phyloP scores from a whole-genome alignment of 371 early-diverging fungal species.

The Rhizomucor pusillus region DNA sequence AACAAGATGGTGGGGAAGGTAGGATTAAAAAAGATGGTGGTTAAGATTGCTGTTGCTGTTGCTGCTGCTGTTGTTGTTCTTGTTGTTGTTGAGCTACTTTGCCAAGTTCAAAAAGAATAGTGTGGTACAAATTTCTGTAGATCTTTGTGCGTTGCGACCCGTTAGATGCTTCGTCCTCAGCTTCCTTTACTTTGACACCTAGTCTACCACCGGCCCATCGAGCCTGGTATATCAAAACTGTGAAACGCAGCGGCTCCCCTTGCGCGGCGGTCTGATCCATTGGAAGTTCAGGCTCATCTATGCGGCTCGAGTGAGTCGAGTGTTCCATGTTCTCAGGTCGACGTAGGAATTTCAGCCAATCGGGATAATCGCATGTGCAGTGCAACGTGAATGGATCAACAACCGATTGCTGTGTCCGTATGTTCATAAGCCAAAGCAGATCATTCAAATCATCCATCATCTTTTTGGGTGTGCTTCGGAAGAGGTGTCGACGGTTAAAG shows the following conservation, averaged over 20 bases:
- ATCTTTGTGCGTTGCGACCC: conserved; percentile 14
- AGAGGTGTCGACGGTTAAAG: conserved; percentile 32
- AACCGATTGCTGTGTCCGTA: conserved; percentile 11
- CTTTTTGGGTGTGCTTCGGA: conserved; percentile 23
- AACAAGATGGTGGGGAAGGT: too few relatives aligned
- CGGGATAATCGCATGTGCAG: conserved; percentile 27
- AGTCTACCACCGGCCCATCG: conserved; percentile 38
- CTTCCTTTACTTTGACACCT: conserved; percentile 42
- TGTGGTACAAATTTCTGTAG: conserved; percentile 21
- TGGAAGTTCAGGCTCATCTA: conserved; percentile 1
- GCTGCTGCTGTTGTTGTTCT: background rate
- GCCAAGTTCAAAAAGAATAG: conserved; percentile 26
- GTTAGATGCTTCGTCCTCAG: conserved; percentile 15
- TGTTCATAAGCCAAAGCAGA: conserved; percentile 16
- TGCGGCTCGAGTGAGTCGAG: conserved; percentile 7
- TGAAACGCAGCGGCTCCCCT: conserved; percentile 22
- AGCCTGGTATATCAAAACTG: conserved; percentile 35
- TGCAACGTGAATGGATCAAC: conserved; percentile 21
- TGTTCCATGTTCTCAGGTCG: conserved; percentile 5
- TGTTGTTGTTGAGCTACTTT: conserved; percentile 8
- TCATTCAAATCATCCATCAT: conserved; percentile 28
- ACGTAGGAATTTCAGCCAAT: conserved; percentile 15
- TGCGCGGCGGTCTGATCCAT: background rate
- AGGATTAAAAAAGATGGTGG: too few relatives aligned
- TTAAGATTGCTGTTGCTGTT: too few relatives aligned